Conservation (phyloP, 2,329 filamentous ascomycete species). For the Cytospora piceicola region DNA sequence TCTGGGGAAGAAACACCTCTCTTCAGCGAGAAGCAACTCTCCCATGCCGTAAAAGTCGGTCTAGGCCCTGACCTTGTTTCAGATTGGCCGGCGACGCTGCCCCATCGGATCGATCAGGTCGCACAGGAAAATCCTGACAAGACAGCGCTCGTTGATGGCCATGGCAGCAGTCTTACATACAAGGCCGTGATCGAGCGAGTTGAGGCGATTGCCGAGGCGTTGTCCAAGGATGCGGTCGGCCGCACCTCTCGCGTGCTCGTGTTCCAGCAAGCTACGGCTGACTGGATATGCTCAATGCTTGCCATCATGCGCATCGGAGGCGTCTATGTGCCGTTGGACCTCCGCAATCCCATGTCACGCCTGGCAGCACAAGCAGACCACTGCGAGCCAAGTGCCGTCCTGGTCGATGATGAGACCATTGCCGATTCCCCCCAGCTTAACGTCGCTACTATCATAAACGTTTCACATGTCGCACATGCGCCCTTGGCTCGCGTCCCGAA, state of each 20-base stretch:
- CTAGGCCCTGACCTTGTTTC: slow-evolving; percentile 31
- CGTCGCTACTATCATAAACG: not conserved
- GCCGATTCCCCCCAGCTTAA: not conserved
- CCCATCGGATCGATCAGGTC: slow-evolving; percentile 44
- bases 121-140: slow-evolving; percentile 15
- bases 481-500: not conserved
- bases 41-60: no score
- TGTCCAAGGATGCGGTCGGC: slow-evolving; percentile 30
- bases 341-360: slow-evolving; percentile 36
- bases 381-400: slow-evolving; percentile 37
- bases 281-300: slow-evolving; percentile 44
- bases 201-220: slow-evolving; percentile 40
- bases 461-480: no score
- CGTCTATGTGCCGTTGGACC: slow-evolving; percentile 48
- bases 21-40: no score
- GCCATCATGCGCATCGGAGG: slow-evolving; percentile 46
- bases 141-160: no score
- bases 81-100: slow-evolving; percentile 42
- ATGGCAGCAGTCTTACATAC: slow-evolving; percentile 39
- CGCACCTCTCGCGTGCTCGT: slow-evolving; percentile 42
- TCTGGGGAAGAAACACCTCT: not conserved
- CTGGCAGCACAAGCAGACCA: slow-evolving; percentile 39
- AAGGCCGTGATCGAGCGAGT: slow-evolving; percentile 39
- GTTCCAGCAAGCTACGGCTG: slow-evolving; percentile 42
- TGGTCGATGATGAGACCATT: slow-evolving; percentile 24